Conservation (phyloP, 2,329 filamentous ascomycete genomes). For the Penicillium sp. region DNA sequence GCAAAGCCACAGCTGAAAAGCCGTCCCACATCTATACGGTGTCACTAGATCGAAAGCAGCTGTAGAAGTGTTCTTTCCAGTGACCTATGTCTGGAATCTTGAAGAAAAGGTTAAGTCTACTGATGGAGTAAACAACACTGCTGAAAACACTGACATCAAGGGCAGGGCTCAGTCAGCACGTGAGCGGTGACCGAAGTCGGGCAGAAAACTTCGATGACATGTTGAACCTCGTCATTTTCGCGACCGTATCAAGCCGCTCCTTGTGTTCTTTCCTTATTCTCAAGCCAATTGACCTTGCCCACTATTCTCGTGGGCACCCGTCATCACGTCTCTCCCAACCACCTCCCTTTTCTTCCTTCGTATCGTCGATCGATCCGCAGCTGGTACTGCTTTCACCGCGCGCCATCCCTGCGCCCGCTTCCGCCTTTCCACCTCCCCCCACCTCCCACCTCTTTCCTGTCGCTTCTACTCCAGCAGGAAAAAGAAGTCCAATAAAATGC, state of each 20-base stretch:
- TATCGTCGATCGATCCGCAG: slow-evolving; percentile 58
- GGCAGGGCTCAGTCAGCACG: slow-evolving; percentile 25
- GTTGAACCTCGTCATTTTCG: slow-evolving; percentile 7
- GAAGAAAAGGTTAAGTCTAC: background rate
- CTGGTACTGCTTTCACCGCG: slow-evolving; percentile 59
- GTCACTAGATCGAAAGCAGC: background rate
- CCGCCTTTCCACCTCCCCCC: slow-evolving; percentile 40
- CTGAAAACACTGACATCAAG: slow-evolving; percentile 9
- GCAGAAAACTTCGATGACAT: slow-evolving; percentile 26
- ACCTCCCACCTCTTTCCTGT: slow-evolving; percentile 29
- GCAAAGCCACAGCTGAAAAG: background rate
- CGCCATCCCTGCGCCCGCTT: slow-evolving; percentile 37
- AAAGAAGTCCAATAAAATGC: slow-evolving; percentile 72
- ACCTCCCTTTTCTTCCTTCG: slow-evolving; percentile 49
- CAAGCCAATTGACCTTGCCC: slow-evolving; percentile 16
- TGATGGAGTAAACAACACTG: background rate
- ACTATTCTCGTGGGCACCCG: slow-evolving; percentile 23
- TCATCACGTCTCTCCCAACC: slow-evolving; percentile 31
- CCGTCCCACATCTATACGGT: background rate
- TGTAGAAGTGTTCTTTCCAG: background rate
- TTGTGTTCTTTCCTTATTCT: slow-evolving; percentile 1
- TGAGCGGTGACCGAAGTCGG: slow-evolving; percentile 25
- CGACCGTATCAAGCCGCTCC: slow-evolving; percentile 7
- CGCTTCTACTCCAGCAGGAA: slow-evolving; percentile 58
- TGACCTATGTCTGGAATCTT: background rate